Evolutionary conservation across 805 yeast species (phyloP), one percentile per base, ranked within the genome.

Genomic region (Candida broadrunensis): DNA sequence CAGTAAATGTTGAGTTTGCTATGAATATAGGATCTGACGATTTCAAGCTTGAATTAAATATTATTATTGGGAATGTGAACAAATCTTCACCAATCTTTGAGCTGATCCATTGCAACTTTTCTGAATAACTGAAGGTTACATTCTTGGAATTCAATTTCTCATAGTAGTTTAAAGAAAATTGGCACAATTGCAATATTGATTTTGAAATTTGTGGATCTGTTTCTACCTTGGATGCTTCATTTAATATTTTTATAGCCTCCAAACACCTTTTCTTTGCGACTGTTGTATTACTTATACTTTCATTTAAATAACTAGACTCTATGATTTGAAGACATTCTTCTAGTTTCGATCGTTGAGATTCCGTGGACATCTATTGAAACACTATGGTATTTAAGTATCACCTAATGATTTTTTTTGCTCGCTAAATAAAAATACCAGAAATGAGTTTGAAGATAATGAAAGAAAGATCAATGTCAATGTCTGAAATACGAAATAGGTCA

Each of bases 61-160:
- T 27, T 4, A 58, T 34, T 5, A 59, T 31, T 8, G 60, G 58
- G n/a, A 55, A 60, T 39, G 43, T 55, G n/a, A 44, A 36, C 6
- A 15, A 14, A 3, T 34, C 33, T 2, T 35, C 41, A 14, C 40
- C 15, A 0, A 52, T 19, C 35, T 51, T 56, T 2, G 67, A 61
- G 33, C 54, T 45, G 2, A 62, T 36, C 70, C 70, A 65, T 5
- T 44, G 27, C 9, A 64, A 36, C 42, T 52, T 56, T 2, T 54
- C 55, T 16, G 49, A 42, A 14, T 18, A 39, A 42, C n/a, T 39
- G 17, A 17, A 3, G 34, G n/a, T 14, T 32, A 12, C 15, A 27
- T 38, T 2, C 20, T 34, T 32, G 11, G 19, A 19, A 17, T 16
- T 14, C 23, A 35, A 15, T 7, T 33, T 29, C 7, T 59, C 64